Evolutionary conservation across 176 grass and related monocot genomes (phyloP).

Genomic region (Eleusine coracana): DNA sequence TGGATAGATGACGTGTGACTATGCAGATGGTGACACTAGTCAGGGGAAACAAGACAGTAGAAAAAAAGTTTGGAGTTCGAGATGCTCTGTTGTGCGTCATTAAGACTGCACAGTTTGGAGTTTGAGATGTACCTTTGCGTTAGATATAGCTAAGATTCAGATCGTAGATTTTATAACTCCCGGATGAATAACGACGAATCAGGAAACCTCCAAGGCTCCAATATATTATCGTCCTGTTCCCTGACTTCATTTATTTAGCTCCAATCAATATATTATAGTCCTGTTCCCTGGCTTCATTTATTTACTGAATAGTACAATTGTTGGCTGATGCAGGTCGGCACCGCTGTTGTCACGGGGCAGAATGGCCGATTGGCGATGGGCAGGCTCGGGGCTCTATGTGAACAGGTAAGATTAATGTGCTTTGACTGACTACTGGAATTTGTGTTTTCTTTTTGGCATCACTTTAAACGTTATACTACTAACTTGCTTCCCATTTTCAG

Average conservation of each 20-base stretch:
- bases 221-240: background rate
- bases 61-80: background rate
- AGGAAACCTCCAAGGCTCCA: background rate
- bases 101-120: background rate
- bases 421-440: background rate
- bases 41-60: too few relatives aligned
- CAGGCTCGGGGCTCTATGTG: slow-evolving; percentile 77
- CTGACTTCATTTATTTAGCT: slow-evolving; percentile 2
- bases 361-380: slow-evolving; percentile 92
- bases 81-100: background rate
- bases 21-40: background rate
- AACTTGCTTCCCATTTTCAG: slow-evolving; percentile 44
- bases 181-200: background rate
- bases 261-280: background rate
- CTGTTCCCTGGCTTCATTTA: background rate
- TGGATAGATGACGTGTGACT: background rate
- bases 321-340: slow-evolving; percentile 34
- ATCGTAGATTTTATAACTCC: background rate
- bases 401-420: slow-evolving; percentile 58
- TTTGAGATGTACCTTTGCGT: background rate
- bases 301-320: background rate
- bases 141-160: background rate
- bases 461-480: background rate
- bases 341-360: slow-evolving; percentile 79
- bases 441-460: background rate